Percentiles rank a stretch among this genome's conserved stretches.
These are phyloP conservation scores for Verbascum thapsus DNA, from an alignment of 257 asterid genomes.

Conservation along the genomic window DNA sequence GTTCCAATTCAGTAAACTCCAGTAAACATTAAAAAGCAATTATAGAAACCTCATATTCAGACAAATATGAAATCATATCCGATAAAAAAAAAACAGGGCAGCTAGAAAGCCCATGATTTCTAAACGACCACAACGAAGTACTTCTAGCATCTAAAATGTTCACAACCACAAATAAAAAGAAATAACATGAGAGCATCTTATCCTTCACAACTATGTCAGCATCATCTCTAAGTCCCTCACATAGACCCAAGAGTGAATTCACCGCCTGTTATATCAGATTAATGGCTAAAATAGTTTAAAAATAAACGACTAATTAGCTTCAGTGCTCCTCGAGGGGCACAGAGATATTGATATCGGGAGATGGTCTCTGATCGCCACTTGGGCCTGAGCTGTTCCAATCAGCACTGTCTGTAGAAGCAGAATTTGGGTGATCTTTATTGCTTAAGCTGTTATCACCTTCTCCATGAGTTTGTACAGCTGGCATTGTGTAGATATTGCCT, in stretches of 20 bases:
- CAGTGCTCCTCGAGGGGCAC: slow-evolving; percentile 55
- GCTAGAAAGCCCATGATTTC: slow-evolving; percentile 1
- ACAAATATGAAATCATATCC: neutral
- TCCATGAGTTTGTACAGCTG: slow-evolving; percentile 47
- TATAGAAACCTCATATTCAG: no score
- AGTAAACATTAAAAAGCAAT: no score
- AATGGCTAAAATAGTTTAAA: slow-evolving; percentile 10
- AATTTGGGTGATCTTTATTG: slow-evolving; percentile 50
- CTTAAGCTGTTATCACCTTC: slow-evolving; percentile 45
- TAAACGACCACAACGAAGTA: slow-evolving; percentile 1
- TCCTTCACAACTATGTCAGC: slow-evolving; percentile 30
- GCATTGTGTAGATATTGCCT: slow-evolving; percentile 33
- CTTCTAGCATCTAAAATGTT: slow-evolving; percentile 32
- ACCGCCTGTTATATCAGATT: slow-evolving; percentile 26
- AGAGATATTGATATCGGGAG: slow-evolving; percentile 77
- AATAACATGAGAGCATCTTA: slow-evolving; percentile 28
- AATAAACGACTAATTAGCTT: slow-evolving; percentile 13
- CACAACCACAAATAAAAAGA: slow-evolving; percentile 18
- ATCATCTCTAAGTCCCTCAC: slow-evolving; percentile 32
- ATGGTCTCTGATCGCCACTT: slow-evolving; percentile 51
- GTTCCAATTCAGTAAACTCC: no score
- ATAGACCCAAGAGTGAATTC: slow-evolving; percentile 27
- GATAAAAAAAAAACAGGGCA: neutral
- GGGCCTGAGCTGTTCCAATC: slow-evolving; percentile 63
- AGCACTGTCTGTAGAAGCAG: slow-evolving; percentile 57